Percentiles rank a stretch among this genome's conserved stretches.
These are phyloP conservation scores for Populus tremula DNA, from an alignment of 345 rosid species.

Conservation along the genomic window DNA sequence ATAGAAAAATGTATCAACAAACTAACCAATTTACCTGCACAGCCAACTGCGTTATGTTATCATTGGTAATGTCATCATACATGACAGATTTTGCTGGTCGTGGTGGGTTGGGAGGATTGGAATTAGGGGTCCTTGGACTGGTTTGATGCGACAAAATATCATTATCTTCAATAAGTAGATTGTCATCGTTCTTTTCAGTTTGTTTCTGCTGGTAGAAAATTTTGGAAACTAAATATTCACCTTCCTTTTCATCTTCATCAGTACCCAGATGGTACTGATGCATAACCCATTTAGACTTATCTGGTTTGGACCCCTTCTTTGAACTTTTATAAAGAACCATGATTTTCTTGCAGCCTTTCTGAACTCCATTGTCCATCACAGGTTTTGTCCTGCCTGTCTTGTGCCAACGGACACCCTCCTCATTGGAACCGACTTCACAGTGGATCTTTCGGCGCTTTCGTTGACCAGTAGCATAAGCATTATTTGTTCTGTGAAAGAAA, in stretches of 20 bases:
- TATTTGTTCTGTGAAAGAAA: slow-evolving; percentile 71
- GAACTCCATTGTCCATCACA: slow-evolving; percentile 57
- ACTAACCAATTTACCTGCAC: slow-evolving; percentile 32
- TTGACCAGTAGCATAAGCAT: slow-evolving; percentile 89
- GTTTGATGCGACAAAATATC: slow-evolving; percentile 39
- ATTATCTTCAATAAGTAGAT: slow-evolving; percentile 28
- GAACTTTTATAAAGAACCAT: slow-evolving; percentile 86
- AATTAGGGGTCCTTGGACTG: slow-evolving; percentile 70
- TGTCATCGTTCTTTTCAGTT: slow-evolving; percentile 30
- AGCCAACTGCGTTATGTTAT: slow-evolving; percentile 14
- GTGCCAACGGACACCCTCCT: slow-evolving; percentile 89
- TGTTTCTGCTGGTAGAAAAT: slow-evolving; percentile 63
- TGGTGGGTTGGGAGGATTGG: slow-evolving; percentile 60
- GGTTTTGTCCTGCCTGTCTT: slow-evolving; percentile 88
- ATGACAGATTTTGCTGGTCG: slow-evolving; percentile 29
- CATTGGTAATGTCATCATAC: slow-evolving; percentile 31
- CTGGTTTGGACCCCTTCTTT: slow-evolving; percentile 64
- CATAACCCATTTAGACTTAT: slow-evolving; percentile 81
- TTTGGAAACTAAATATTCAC: slow-evolving; percentile 76
- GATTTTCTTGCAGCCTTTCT: slow-evolving; percentile 77
- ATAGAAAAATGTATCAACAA: not conserved
- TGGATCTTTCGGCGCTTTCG: slow-evolving; percentile 88
- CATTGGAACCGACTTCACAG: slow-evolving; percentile 30
- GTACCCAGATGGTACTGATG: slow-evolving; percentile 88
- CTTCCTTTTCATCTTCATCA: slow-evolving; percentile 63